A percentile compares a stretch with the other conserved stretches of the same genome.
Evolutionary conservation across 345 rosid species (phyloP).

Genomic region (Gossypium stocksii): DNA sequence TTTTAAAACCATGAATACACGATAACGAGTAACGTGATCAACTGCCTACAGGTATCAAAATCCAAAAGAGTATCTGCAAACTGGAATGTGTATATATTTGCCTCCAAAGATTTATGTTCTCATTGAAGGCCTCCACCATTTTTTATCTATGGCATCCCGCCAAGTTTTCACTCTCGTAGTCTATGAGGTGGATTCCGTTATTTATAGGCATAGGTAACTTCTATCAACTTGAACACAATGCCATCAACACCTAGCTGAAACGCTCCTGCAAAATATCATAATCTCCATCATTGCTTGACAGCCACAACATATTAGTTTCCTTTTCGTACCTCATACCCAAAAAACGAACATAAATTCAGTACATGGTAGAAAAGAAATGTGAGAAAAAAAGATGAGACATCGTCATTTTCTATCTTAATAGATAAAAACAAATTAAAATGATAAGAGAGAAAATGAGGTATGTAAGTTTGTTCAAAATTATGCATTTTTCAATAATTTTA

Average conservation of each 20-base stretch:
- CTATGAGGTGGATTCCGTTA: background rate
- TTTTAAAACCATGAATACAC: too few relatives aligned
- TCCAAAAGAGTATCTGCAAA: background rate
- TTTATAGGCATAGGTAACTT: background rate
- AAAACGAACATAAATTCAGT: background rate
- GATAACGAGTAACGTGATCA: background rate
- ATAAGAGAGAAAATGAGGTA: too few relatives aligned
- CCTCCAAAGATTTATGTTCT: background rate
- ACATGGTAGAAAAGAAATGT: too few relatives aligned
- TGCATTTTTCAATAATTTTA: too few relatives aligned
- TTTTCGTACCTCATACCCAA: background rate
- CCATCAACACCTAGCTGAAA: background rate
- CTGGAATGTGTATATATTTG: background rate
- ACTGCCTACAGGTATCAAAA: background rate
- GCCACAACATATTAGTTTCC: background rate
- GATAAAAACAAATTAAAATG: too few relatives aligned
- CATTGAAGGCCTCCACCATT: background rate
- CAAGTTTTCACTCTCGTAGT: background rate
- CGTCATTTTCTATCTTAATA: too few relatives aligned
- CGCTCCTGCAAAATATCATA: constrained; percentile 6
- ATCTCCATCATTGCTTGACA: background rate
- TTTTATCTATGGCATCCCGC: background rate
- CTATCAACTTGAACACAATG: background rate
- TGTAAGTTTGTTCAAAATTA: too few relatives aligned
- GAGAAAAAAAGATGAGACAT: too few relatives aligned